These are phyloP conservation scores for Trypanosoma vivax DNA, from an alignment of 208 protist genomes.

Conservation along the genomic window DNA sequence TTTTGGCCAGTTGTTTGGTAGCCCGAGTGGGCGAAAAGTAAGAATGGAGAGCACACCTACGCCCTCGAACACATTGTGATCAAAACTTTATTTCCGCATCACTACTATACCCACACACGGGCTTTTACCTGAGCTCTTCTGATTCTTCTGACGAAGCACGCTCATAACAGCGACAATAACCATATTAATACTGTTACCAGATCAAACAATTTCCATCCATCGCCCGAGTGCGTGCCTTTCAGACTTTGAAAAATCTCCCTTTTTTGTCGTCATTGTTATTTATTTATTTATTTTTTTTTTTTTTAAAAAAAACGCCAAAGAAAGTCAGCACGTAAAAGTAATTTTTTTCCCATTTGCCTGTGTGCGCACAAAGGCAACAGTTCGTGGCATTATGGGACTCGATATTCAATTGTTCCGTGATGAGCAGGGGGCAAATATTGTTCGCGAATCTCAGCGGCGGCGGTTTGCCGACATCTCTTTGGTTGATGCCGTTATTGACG, in stretches of 20 bases:
- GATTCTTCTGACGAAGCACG: too few relatives aligned
- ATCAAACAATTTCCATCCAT: too few relatives aligned
- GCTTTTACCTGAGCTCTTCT: too few relatives aligned
- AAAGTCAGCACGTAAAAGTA: too few relatives aligned
- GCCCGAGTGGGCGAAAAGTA: not conserved
- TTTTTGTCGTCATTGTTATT: constrained; percentile 8
- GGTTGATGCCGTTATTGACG: constrained; percentile 90
- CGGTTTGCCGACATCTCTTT: constrained; percentile 82
- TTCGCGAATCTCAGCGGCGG: constrained; percentile 94
- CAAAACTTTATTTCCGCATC: too few relatives aligned
- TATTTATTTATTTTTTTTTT: constrained; percentile 5
- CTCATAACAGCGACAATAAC: too few relatives aligned
- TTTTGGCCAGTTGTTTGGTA: not conserved
- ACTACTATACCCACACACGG: too few relatives aligned
- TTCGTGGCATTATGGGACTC: constrained; percentile 68
- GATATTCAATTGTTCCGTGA: constrained; percentile 96
- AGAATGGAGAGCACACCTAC: too few relatives aligned
- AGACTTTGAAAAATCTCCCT: not conserved
- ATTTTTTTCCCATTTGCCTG: too few relatives aligned
- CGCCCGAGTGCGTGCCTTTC: not conserved
- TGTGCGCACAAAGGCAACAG: too few relatives aligned
- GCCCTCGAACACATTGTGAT: too few relatives aligned
- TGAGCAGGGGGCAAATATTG: constrained; percentile 88
- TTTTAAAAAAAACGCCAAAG: not conserved
- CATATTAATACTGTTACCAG: too few relatives aligned